Evolutionary conservation across 2,329 filamentous ascomycete genomes (phyloP), one percentile per base, ranked within the genome.

Genomic region (Lachnellula hyalina): DNA sequence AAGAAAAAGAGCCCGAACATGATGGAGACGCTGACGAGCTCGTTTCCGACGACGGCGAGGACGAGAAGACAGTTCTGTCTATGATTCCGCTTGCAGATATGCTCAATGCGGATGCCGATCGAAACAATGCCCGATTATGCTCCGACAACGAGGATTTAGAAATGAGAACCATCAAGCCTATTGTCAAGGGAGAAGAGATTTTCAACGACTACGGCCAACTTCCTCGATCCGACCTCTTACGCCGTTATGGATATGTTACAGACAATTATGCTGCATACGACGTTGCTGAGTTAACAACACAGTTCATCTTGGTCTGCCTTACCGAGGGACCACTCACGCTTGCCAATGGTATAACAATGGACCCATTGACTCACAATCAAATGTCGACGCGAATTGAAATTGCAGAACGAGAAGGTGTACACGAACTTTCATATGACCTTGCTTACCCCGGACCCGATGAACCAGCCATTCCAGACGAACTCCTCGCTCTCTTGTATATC

Each of bases 71-170:
- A 1, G 61, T 67, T 40, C 85, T 87, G 62, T 84, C 82, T 45
- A 85, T 88, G 83, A 80, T 89, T 1, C 85, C 85, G 2, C 68
- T 89, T 55, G 85, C 85, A n/a, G 85, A 88, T 67, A 79, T 88
- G 71, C 75, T 89, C 19, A 89, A 88, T 63, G 85, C 85, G 4
- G 83, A 89, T 67, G 84, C 81, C 5, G 79, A 86, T 59, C 74
- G 75, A 47, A 86, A 86, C 64, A 88, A 89, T 63, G 81, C 80
- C 58, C 67, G 74, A 65, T 57, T 70, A 21, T 64, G 61, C 49
- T 69, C 63, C 49, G 65, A 70, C 35, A 65, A 64, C 14, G 64
- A 68, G 51, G 62, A 67, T 11, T 70, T 89, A n/a, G 77, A 81
- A 52, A 87, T 89, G 83, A 80, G 80, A 61, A 75, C 82, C 4